A percentile compares a stretch with the other conserved stretches of the same genome.
phyloP scores from a whole-genome alignment of 768 basidiomycete genomes.

The Leucosporidium yakuticum region DNA sequence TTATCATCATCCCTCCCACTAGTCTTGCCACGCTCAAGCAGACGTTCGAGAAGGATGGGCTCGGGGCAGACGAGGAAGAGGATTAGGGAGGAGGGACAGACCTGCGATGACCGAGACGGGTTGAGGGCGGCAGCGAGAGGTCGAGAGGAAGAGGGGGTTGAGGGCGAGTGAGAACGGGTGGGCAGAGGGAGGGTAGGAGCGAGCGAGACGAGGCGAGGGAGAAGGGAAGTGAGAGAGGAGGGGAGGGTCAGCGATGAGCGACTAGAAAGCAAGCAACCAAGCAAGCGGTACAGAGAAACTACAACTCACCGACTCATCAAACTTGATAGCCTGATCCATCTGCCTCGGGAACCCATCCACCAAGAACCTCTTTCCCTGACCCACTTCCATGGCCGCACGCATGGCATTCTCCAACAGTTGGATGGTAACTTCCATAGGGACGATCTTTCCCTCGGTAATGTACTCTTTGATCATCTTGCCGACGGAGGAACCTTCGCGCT shows the following conservation, averaged over 20 bases:
- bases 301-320: conserved; percentile 68
- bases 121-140: background rate
- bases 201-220: background rate
- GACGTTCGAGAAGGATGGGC: conserved; percentile 74
- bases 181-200: too few relatives aligned
- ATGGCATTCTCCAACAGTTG: conserved; percentile 93
- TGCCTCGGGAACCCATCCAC: conserved; percentile 97
- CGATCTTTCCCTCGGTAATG: conserved; percentile 87
- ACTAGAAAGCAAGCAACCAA: background rate
- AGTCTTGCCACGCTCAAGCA: conserved; percentile 85
- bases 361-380: conserved; percentile 67
- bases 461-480: conserved; percentile 77
- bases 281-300: background rate
- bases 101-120: conserved; percentile 38
- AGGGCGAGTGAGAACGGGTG: too few relatives aligned
- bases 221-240: too few relatives aligned
- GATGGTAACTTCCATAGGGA: conserved; percentile 94
- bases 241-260: background rate
- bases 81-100: conserved; percentile 71
- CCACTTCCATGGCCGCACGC: conserved; percentile 57
- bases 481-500: conserved; percentile 54
- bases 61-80: conserved; percentile 84
- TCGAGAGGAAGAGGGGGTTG: too few relatives aligned
- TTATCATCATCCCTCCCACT: conserved; percentile 96
- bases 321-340: conserved; percentile 93